Evolutionary conservation across 1,139 yeast species (phyloP).

Genomic region (Tardiomyces blankii): DNA sequence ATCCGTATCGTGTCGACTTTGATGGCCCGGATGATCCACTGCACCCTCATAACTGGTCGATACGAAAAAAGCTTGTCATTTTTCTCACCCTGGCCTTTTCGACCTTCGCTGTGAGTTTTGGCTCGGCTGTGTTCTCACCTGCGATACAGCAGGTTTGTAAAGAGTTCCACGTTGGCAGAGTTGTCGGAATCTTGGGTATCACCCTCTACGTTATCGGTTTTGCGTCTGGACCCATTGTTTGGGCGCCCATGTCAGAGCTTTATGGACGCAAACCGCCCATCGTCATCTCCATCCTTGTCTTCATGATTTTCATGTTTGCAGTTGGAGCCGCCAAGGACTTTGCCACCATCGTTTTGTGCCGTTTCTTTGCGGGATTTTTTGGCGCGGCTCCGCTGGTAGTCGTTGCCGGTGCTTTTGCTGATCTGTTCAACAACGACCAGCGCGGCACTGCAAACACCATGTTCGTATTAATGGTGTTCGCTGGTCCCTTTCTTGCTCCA

Average conservation of each 20-base stretch:
- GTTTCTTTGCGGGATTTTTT: slow-evolving; percentile 66
- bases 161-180: slow-evolving; percentile 21
- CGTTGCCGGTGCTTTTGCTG: slow-evolving; percentile 79
- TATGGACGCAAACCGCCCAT: slow-evolving; percentile 58
- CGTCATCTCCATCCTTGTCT: slow-evolving; percentile 39
- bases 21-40: slow-evolving; percentile 42
- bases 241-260: slow-evolving; percentile 73
- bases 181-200: slow-evolving; percentile 41
- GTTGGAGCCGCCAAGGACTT: slow-evolving; percentile 64
- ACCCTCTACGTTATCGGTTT: slow-evolving; percentile 69
- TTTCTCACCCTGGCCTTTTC: slow-evolving; percentile 26
- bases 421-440: slow-evolving; percentile 47
- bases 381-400: slow-evolving; percentile 82
- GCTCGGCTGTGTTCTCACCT: slow-evolving; percentile 34
- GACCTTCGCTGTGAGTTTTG: slow-evolving; percentile 31
- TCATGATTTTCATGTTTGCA: slow-evolving; percentile 54
- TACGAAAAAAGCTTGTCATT: slow-evolving; percentile 23
- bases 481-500: slow-evolving; percentile 75
- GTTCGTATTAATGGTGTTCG: slow-evolving; percentile 57
- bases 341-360: slow-evolving; percentile 60
- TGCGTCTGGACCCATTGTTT: slow-evolving; percentile 68
- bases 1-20: slow-evolving; percentile 38
- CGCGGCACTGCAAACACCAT: slow-evolving; percentile 65
- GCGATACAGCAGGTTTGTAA: slow-evolving; percentile 21
- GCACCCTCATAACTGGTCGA: slow-evolving; percentile 40